These are phyloP conservation scores for Boletus semigastroideus DNA, from an alignment of 1,284 basidiomycete species.

Conservation along the genomic window DNA sequence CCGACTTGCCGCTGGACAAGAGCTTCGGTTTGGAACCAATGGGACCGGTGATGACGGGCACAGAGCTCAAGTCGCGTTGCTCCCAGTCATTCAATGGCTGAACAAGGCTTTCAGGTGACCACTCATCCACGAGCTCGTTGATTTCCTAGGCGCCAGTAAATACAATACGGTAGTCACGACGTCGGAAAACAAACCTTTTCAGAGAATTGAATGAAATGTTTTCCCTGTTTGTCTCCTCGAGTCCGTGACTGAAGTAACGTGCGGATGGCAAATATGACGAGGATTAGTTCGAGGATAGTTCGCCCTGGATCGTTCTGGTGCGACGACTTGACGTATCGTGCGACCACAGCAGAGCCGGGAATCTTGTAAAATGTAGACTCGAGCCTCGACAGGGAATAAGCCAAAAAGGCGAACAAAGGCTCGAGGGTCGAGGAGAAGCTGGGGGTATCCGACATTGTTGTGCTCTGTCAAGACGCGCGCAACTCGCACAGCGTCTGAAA, in stretches of 20 bases:
- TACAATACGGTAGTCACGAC: not conserved
- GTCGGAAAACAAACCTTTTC: conserved; percentile 64
- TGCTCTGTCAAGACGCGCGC: not conserved
- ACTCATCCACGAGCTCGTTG: conserved; percentile 95
- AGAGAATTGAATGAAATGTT: conserved; percentile 88
- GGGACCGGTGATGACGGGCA: conserved; percentile 81
- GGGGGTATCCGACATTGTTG: conserved; percentile 26
- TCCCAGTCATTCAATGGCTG: conserved; percentile 62
- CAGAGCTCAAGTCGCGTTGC: conserved; percentile 65
- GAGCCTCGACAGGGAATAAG: conserved; percentile 50
- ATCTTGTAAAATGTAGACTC: conserved; percentile 70
- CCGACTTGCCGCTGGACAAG: conserved; percentile 72
- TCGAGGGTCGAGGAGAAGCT: conserved; percentile 42
- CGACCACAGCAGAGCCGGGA: conserved; percentile 87
- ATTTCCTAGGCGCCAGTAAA: conserved; percentile 68
- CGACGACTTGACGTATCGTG: conserved; percentile 89
- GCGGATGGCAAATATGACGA: conserved; percentile 86
- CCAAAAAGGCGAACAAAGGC: conserved; percentile 60
- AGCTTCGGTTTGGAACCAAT: conserved; percentile 85
- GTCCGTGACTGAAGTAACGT: conserved; percentile 91
- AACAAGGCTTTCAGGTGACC: conserved; percentile 86
- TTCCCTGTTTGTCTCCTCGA: conserved; percentile 80
- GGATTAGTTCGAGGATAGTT: conserved; percentile 87
- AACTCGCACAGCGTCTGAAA: not conserved
- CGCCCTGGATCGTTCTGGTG: conserved; percentile 91